Base-by-base conservation (phyloP, 257 asterid genomes). In the Cynanchum wilfordii region DNA sequence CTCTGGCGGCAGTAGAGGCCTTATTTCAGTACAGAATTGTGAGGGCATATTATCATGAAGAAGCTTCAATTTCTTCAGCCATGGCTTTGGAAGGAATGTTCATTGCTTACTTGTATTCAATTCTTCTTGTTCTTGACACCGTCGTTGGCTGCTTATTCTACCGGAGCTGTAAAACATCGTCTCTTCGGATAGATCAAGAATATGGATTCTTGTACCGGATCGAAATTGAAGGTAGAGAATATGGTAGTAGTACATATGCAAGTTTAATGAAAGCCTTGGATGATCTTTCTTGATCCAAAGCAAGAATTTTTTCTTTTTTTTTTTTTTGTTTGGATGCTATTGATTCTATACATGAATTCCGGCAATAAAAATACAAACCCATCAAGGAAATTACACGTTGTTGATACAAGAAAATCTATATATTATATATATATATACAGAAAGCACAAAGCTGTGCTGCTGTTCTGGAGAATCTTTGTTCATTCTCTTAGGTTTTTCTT, bases 111-210 rank as follows among this genome's bases (percentile, higher is more conserved):
- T 36, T 91, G 86, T 89, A 91, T 57, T 77, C 89, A 7, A 59
- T 82, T 69, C 79, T 91, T 22, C 70, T 91, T 1, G 87, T 91
- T 73, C 78, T 93, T 49, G 96, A 93, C 49, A 89, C 96, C 2
- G 58, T 91, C 30, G 83, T 83, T 58, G 86, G 89, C 15, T 89
- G 67, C 29, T 33, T 79, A 67, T 87, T 93, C 69, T 77, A 88
- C 81, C 76, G 73, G 77, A 88, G 78, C 69, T 82, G 90, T 71
- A 78, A 62, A 73, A 44, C 12, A 33, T 33, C 38, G 38, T 79
- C 68, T 7, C 2, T 19, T 70, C 54, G 69, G 49, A 73, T 69
- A 25, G 82, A 77, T 58, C 79, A 71, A n/a, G 82, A 73, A 52
- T 76, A 57, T 3, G 57, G 59, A 59, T 30, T 42, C 38, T 68